Evolutionary conservation across 31 red algal genomes (phyloP).

Genomic region (Porphyra umbilicalis): DNA sequence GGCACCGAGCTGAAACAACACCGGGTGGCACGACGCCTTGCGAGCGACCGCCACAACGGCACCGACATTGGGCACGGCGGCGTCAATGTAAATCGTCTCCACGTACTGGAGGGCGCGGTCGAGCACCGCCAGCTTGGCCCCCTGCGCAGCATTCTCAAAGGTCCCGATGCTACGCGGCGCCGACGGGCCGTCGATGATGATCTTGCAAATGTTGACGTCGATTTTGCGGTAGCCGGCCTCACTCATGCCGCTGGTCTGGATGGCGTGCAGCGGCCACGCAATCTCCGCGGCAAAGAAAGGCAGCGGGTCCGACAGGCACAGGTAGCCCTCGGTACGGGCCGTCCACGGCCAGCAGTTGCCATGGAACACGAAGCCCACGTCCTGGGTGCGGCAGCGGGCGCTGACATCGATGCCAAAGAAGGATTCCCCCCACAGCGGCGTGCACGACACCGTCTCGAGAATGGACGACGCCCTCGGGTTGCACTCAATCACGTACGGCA

Average conservation of each 20-base stretch:
- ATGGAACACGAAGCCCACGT: conserved; percentile 58
- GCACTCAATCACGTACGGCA: conserved; percentile 54
- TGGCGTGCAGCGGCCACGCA: conserved; percentile 52
- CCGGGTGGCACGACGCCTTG: neutral
- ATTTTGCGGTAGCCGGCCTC: conserved; percentile 23
- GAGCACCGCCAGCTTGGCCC: conserved; percentile 3
- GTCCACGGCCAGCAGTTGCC: conserved; percentile 68
- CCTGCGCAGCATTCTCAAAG: conserved; percentile 12
- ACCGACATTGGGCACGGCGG: conserved; percentile 6
- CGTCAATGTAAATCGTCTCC: conserved; percentile 36
- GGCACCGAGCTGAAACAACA: neutral
- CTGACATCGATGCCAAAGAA: conserved; percentile 62
- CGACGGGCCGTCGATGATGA: conserved; percentile 46
- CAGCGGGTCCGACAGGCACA: conserved; percentile 37
- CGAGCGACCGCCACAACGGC: neutral
- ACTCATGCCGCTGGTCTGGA: conserved; percentile 16
- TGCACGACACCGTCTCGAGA: conserved; percentile 60
- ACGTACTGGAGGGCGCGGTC: conserved; percentile 15
- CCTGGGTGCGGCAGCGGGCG: neutral
- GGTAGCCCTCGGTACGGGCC: conserved; percentile 39
- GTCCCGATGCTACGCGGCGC: conserved; percentile 12
- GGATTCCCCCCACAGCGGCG: conserved; percentile 49
- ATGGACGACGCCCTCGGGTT: conserved; percentile 73
- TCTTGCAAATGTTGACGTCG: conserved; percentile 82
- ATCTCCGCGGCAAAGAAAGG: conserved; percentile 64